Evolutionary conservation across 768 basidiomycete genomes (phyloP), one percentile per base, ranked within the genome.

Genomic region (Mycena epipterygia): DNA sequence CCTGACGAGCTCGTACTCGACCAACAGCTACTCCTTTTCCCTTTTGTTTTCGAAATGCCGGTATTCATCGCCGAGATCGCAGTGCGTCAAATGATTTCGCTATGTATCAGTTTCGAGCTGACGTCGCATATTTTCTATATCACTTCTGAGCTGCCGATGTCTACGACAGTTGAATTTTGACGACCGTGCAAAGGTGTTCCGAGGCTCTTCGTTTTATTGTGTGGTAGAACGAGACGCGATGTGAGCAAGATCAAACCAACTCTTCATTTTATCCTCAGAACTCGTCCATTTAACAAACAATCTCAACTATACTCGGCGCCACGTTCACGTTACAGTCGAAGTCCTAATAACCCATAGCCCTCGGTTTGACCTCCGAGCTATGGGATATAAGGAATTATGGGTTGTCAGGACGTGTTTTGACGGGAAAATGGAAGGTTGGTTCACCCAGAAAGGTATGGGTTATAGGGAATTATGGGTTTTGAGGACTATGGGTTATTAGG

Each of bases 141-240:
- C n/a, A n/a, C n/a, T n/a, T n/a, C n/a, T n/a, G n/a, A n/a, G n/a
- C n/a, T n/a, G n/a, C n/a, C n/a, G n/a, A n/a, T n/a, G n/a, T n/a
- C n/a, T n/a, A n/a, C n/a, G n/a, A n/a, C 32, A 72, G 65, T 8
- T 64, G 0, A 66, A 66, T 12, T 29, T 67, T 12, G 9, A 55
- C 39, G 32, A 68, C 42, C 66, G 41, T 12, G 32, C 23, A 11
- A 32, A 57, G 9, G 71, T 72, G 1, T 68, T 53, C 32, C 66
- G 71, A 12, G 71, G 62, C 32, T 59, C 62, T 17, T 67, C 71
- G 2, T 72, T 72, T 46, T 72, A 72, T 37, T 72, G 71, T 49
- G 37, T 61, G 25, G 39, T 72, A 12, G 27, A 72, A 37, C 12
- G 16, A 12, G 23, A 33, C 13, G 16, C 59, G 16, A 12, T 67